phyloP scores from a whole-genome alignment of 768 basidiomycete species.

The Tubosaeta sp. region DNA sequence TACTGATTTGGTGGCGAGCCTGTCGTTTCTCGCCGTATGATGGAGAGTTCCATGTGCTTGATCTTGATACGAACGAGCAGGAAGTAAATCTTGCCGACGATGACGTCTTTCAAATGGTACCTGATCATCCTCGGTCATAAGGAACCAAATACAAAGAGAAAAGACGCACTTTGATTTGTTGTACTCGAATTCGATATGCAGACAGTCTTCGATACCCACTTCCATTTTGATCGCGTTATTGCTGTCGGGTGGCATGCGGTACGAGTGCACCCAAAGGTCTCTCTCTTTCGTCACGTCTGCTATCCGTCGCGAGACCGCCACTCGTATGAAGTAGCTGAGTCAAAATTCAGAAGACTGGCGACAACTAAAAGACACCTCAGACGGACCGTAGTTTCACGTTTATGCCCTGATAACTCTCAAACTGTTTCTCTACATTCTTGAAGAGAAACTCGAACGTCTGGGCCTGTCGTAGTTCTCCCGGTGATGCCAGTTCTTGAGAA shows the following conservation, averaged over 20 bases:
- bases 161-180: conserved; percentile 92
- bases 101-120: conserved; percentile 98
- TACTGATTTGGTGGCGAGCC: conserved; percentile 98
- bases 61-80: conserved; percentile 98
- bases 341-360: conserved; percentile 4
- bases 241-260: conserved; percentile 96
- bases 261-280: conserved; percentile 98
- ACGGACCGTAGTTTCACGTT: conserved; percentile 93
- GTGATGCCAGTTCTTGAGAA: conserved; percentile 91
- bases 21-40: conserved; percentile 96
- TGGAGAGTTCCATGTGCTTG: conserved; percentile 99
- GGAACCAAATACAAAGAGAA: neutral
- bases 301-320: conserved; percentile 86
- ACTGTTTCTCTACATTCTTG: conserved; percentile 99
- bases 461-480: conserved; percentile 95
- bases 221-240: conserved; percentile 99
- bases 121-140: conserved; percentile 37
- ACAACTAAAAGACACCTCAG: neutral
- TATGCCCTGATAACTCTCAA: conserved; percentile 95
- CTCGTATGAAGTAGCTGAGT: conserved; percentile 84
- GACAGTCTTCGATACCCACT: conserved; percentile 97
- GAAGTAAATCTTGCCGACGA: conserved; percentile 99
- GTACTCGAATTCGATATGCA: conserved; percentile 99
- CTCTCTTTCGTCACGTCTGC: conserved; percentile 91
- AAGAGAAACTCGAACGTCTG: conserved; percentile 97